Evolutionary conservation across 169 alveolate genomes (phyloP).

Genomic region (Cryptosporidium viatorum): DNA sequence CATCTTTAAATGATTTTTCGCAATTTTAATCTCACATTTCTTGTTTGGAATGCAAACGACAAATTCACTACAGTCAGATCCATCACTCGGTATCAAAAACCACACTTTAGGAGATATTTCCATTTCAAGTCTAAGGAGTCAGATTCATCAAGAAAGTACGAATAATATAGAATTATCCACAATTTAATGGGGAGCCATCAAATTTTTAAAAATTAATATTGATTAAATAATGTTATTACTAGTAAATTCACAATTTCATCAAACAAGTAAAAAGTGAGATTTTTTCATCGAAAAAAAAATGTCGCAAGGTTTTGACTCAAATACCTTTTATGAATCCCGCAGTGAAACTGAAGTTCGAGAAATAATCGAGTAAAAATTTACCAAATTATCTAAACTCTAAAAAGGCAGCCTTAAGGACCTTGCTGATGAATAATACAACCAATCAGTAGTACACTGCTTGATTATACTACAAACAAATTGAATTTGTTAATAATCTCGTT

Average conservation of each 20-base stretch:
- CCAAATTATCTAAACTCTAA: slow-evolving; percentile 44
- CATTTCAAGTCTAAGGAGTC: neutral
- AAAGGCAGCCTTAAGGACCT: slow-evolving; percentile 77
- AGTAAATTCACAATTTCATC: neutral
- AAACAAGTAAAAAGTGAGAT: neutral
- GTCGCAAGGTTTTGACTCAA: slow-evolving; percentile 76
- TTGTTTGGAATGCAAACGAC: neutral
- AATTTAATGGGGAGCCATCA: neutral
- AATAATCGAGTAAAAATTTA: slow-evolving; percentile 23
- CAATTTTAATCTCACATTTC: neutral
- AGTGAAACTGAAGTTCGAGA: slow-evolving; percentile 74
- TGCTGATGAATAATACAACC: slow-evolving; percentile 15
- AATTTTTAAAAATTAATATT: neutral
- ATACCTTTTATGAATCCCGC: slow-evolving; percentile 75
- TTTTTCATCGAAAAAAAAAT: neutral
- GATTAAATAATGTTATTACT: neutral
- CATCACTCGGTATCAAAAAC: slow-evolving; percentile 6
- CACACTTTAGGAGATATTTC: slow-evolving; percentile 12
- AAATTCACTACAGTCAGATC: neutral
- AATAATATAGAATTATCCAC: neutral
- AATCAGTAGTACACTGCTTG: slow-evolving; percentile 27
- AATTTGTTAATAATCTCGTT: slow-evolving; percentile 32
- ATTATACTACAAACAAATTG: slow-evolving; percentile 36
- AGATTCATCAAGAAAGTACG: too few species aligned
- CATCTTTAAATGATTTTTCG: neutral